A percentile compares a stretch with the other conserved stretches of the same genome.
Evolutionary conservation across 192 early-diverging fungal species (phyloP).

Genomic region (Gryganskiella cystojenkinii): DNA sequence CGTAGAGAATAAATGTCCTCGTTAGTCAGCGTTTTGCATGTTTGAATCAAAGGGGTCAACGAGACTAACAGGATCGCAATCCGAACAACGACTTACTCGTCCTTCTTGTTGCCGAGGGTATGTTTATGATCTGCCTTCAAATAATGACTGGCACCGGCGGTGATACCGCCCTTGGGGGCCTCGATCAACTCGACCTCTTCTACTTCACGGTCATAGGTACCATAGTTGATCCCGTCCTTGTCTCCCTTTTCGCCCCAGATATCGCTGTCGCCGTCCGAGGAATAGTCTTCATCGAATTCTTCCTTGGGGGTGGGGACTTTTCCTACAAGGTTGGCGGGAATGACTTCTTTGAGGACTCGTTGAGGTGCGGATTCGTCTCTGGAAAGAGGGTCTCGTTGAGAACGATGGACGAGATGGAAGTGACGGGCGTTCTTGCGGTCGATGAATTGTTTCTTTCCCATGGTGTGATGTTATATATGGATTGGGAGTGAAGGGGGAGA

Average conservation of each 20-base stretch:
- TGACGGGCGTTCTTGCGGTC: conserved; percentile 86
- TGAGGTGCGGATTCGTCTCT: conserved; percentile 82
- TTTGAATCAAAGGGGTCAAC: background rate
- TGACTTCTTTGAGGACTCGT: conserved; percentile 83
- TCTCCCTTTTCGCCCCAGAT: conserved; percentile 51
- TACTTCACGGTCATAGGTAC: conserved; percentile 47
- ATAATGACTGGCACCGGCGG: background rate
- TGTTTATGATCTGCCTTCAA: conserved; percentile 38
- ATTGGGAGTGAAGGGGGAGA: background rate
- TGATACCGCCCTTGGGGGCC: conserved; percentile 9
- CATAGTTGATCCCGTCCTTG: conserved; percentile 44
- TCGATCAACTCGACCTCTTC: conserved; percentile 57
- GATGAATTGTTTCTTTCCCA: conserved; percentile 86
- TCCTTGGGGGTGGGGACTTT: conserved; percentile 53
- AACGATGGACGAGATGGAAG: conserved; percentile 94
- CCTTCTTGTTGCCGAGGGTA: conserved; percentile 9
- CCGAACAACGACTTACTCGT: conserved; percentile 16
- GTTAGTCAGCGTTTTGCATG: background rate
- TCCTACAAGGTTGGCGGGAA: conserved; percentile 71
- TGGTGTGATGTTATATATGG: conserved; percentile 12
- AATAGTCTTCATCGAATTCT: conserved; percentile 17
- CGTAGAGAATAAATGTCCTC: background rate
- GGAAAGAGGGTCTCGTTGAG: conserved; percentile 92
- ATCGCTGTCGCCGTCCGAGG: conserved; percentile 34
- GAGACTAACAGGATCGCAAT: background rate